Evolutionary conservation across 768 basidiomycete species (phyloP).

Genomic region (Kwoniella bestiolae): DNA sequence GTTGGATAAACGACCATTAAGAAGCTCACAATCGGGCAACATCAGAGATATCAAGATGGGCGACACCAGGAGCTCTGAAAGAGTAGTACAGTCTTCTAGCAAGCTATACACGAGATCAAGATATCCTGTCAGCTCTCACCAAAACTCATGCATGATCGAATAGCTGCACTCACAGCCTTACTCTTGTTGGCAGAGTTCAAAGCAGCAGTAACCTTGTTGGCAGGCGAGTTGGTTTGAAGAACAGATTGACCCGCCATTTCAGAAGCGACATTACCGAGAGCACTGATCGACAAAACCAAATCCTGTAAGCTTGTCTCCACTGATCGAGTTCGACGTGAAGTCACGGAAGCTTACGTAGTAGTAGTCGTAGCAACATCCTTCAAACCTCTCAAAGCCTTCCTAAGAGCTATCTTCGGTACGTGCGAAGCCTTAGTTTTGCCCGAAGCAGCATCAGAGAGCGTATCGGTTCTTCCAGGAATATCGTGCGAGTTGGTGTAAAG

Average conservation of each 20-base stretch:
- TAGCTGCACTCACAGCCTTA: slow-evolving; percentile 35
- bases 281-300: slow-evolving; percentile 39
- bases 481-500: slow-evolving; percentile 77
- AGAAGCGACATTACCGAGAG: slow-evolving; percentile 67
- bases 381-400: slow-evolving; percentile 72
- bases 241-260: slow-evolving; percentile 68
- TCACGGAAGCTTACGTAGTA: slow-evolving; percentile 66
- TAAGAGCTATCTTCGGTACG: slow-evolving; percentile 68
- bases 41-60: slow-evolving; percentile 69
- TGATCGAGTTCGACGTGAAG: neutral
- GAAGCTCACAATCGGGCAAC: slow-evolving; percentile 63
- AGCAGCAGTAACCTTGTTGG: slow-evolving; percentile 77
- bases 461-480: slow-evolving; percentile 70
- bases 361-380: slow-evolving; percentile 76
- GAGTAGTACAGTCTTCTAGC: slow-evolving; percentile 86
- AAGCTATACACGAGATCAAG: slow-evolving; percentile 56
- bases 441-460: slow-evolving; percentile 61
- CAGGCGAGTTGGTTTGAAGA: slow-evolving; percentile 85
- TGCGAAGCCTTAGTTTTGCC: slow-evolving; percentile 58
- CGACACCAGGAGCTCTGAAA: slow-evolving; percentile 68
- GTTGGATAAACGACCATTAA: neutral
- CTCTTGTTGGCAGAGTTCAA: slow-evolving; percentile 80
- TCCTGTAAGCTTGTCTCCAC: slow-evolving; percentile 2
- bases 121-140: slow-evolving; percentile 53
- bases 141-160: neutral